These are phyloP conservation scores for Setaria italica DNA, from an alignment of 202 grass and related monocot species.

Conservation along the genomic window DNA sequence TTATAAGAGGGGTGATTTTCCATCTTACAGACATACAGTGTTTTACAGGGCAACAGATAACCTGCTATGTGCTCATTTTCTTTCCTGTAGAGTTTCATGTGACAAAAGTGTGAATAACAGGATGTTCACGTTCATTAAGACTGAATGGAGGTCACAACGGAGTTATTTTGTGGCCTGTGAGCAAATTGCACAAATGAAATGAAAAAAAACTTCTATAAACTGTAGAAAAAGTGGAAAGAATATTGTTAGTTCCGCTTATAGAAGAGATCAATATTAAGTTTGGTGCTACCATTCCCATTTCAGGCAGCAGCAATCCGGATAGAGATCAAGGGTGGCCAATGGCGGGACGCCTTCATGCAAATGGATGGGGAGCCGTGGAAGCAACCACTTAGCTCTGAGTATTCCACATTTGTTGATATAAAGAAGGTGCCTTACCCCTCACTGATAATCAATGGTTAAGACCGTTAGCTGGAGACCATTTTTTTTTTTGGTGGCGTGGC, in stretches of 20 bases:
- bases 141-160: slow-evolving; percentile 3
- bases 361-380: slow-evolving; percentile 99
- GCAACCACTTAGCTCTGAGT: slow-evolving; percentile 70
- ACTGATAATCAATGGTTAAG: slow-evolving; percentile 70
- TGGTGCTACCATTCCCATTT: slow-evolving; percentile 29
- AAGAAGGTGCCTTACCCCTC: slow-evolving; percentile 86
- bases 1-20: background rate
- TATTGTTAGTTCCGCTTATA: background rate
- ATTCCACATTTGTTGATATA: slow-evolving; percentile 93
- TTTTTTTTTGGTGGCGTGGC: background rate
- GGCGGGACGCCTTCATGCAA: slow-evolving; percentile 90
- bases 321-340: slow-evolving; percentile 91
- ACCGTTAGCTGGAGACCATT: slow-evolving; percentile 41
- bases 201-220: background rate
- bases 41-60: slow-evolving; percentile 31
- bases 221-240: background rate
- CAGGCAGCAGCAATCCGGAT: slow-evolving; percentile 89
- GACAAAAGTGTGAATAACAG: background rate
- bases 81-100: background rate
- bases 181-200: slow-evolving; percentile 11
- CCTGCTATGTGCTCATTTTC: background rate
- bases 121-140: background rate
- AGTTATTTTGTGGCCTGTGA: background rate
- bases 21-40: background rate
- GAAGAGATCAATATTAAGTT: background rate